A percentile compares a stretch with the other conserved stretches of the same genome.
phyloP scores from a whole-genome alignment of 805 yeast species.

The Metschnikowia picachoensis region DNA sequence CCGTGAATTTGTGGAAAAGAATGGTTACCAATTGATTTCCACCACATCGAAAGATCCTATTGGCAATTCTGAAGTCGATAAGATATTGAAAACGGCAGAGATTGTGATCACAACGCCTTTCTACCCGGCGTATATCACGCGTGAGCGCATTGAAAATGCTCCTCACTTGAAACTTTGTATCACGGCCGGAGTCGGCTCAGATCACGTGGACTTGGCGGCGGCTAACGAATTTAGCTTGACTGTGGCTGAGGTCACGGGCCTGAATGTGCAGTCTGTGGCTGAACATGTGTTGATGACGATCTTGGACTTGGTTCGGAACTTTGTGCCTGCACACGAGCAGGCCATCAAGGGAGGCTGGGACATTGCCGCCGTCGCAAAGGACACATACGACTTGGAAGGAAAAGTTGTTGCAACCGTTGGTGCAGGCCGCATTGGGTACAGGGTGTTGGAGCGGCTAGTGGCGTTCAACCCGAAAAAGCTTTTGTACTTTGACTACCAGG shows the following conservation, averaged over 20 bases:
- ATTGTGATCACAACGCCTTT: conserved; percentile 78
- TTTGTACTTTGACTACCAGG: conserved; percentile 72
- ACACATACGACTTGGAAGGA: conserved; percentile 70
- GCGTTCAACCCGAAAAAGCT: conserved; percentile 75
- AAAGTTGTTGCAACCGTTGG: conserved; percentile 79
- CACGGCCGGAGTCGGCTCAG: conserved; percentile 86
- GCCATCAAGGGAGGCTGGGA: conserved; percentile 64
- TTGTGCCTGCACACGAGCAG: conserved; percentile 74
- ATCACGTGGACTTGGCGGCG: conserved; percentile 70
- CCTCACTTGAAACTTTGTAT: conserved; percentile 65
- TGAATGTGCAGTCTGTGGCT: conserved; percentile 76
- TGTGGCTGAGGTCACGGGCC: conserved; percentile 79
- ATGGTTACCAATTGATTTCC: conserved; percentile 64
- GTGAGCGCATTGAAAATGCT: conserved; percentile 63
- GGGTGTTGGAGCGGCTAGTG: conserved; percentile 65
- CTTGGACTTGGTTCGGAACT: conserved; percentile 67
- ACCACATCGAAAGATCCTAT: conserved; percentile 69
- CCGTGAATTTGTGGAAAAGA: conserved; percentile 54
- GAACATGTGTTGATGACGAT: conserved; percentile 78
- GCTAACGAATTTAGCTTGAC: conserved; percentile 60
- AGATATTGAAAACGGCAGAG: conserved; percentile 67
- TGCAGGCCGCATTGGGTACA: conserved; percentile 76
- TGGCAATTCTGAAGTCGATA: conserved; percentile 53
- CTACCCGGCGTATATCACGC: conserved; percentile 73
- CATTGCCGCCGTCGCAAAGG: conserved; percentile 67